Base-by-base conservation (phyloP, 2,329 filamentous ascomycete genomes). In the Ascosphaera aggregata region DNA sequence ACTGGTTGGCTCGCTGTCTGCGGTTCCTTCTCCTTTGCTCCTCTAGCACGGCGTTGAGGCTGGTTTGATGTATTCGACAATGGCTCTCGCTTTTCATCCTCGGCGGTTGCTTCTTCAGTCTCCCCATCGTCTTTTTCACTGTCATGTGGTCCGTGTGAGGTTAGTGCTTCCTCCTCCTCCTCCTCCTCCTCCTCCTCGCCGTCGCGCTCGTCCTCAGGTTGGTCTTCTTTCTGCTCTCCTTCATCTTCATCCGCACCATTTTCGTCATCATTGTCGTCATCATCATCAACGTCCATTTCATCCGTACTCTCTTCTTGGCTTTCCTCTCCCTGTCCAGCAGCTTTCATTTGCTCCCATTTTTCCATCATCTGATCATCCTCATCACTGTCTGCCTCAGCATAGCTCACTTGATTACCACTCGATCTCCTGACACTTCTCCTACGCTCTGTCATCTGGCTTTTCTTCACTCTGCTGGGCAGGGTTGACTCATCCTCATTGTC, bases 241-340 rank as follows among this genome's bases (percentile, higher is more conserved):
- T 61, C 45, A 61, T 61, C 40, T 63, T 60, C 13, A 67, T 61
- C 38, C 60, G 54, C 48, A 60, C 34, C 30, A 8, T 13, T n/a
- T 31, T 39, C 40, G 17, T 47, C 19, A 1, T 42, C 43, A 7
- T 48, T 41, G 1, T 46, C 44, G 31, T 42, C 41, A 35, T 42
- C 45, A 36, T 48, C 45, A 15, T 46, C 48, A n/a, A n/a, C n/a
- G 11, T 46, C 46, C 11, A 43, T 40, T 16, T 51, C 45, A 18
- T 48, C 45, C 20, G 44, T 45, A 4, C 43, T 41, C 24, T 50
- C 38, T 43, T 44, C 43, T 40, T 51, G 48, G 13, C 48, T 47
- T 24, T 55, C 49, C 2, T 51, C 48, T 38, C 52, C 49, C 24
- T 47, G 47, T 18, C 52, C 45, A 9, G 46, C 43, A 16, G 50